Percentiles rank a stretch among this genome's conserved stretches.
Conservation (phyloP, 2,329 filamentous ascomycete species). For the Lachnellula occidentalis region DNA sequence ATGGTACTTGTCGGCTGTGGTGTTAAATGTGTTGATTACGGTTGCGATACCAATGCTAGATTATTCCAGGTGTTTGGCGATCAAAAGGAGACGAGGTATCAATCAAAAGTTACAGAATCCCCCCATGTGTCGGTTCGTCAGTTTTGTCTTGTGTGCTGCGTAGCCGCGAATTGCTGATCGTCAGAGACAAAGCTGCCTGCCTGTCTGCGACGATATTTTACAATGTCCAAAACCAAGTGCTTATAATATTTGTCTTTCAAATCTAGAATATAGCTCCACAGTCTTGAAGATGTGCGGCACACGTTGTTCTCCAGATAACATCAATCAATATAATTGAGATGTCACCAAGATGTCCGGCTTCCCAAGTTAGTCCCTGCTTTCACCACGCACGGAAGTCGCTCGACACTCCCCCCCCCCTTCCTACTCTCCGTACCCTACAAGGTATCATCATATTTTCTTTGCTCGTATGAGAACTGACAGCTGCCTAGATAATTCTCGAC, state of each 20-base stretch:
- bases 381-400: constrained; percentile 31
- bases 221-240: too few species aligned
- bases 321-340: background rate
- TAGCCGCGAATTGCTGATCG: too few species aligned
- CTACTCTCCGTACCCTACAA: background rate
- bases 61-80: constrained; percentile 20
- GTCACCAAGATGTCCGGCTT: constrained; percentile 25
- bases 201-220: too few species aligned
- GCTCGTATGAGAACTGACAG: constrained; percentile 3
- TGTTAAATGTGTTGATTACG: too few species aligned
- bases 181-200: too few species aligned
- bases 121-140: too few species aligned
- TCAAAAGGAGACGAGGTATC: constrained; percentile 7
- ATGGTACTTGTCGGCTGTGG: constrained; percentile 90
- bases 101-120: background rate
- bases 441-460: background rate
- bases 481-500: constrained; percentile 33
- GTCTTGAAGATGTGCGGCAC: background rate
- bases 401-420: background rate
- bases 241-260: too few species aligned
- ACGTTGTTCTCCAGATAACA: background rate
- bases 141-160: too few species aligned
- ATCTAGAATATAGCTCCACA: background rate
- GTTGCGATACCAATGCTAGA: constrained; percentile 40
- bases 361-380: constrained; percentile 35